Evolutionary conservation across 345 rosid genomes (phyloP).

Genomic region (Hibiscus trionum): DNA sequence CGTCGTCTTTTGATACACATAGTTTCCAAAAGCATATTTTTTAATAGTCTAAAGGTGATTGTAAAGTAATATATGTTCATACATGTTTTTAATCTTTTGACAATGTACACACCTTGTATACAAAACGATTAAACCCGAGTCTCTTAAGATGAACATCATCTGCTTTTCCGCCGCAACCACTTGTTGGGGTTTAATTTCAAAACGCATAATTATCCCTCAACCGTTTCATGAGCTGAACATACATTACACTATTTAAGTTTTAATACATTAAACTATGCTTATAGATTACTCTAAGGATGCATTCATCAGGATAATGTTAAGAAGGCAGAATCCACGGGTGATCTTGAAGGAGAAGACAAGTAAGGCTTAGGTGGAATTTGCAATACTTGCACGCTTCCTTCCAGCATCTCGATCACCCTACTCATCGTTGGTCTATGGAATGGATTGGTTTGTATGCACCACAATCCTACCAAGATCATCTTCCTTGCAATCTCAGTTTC

Average conservation of each 20-base stretch:
- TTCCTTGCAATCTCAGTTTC: slow-evolving; percentile 12
- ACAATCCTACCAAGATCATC: slow-evolving; percentile 8
- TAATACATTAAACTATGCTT: background rate
- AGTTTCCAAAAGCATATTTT: no score
- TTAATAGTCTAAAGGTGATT: no score
- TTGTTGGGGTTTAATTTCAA: no score
- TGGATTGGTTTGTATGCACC: slow-evolving; percentile 6
- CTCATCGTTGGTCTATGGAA: background rate
- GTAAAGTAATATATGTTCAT: no score
- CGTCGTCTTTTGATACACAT: no score
- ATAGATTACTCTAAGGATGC: background rate
- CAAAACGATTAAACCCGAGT: no score
- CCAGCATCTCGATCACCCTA: slow-evolving; percentile 10
- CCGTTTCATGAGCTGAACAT: background rate
- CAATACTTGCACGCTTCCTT: background rate
- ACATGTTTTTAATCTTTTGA: no score
- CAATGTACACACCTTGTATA: no score
- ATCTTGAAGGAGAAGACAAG: background rate
- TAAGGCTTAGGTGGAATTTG: slow-evolving; percentile 1
- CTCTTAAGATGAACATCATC: no score
- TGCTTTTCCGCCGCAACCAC: no score
- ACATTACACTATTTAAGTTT: background rate
- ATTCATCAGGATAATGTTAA: background rate
- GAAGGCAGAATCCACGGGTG: background rate
- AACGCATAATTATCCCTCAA: background rate